Evolutionary conservation across 345 rosid species (phyloP), one percentile per base, ranked within the genome.

Genomic region (Acer yangbiense): DNA sequence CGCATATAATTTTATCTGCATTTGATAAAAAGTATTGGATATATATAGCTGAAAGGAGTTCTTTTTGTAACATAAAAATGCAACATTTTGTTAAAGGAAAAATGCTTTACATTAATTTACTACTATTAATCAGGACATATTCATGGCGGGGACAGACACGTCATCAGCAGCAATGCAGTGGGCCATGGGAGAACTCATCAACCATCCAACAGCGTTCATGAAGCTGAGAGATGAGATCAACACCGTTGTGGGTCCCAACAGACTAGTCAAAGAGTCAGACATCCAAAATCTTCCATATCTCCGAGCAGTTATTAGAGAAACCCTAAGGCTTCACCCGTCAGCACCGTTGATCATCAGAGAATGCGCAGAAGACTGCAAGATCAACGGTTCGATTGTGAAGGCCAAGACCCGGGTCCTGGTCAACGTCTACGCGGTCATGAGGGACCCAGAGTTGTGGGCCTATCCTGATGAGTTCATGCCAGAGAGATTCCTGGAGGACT

Each of bases 111-210:
- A 44, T 52, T 8, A 25, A 54, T 10, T 43, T 25, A 74, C 23
- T 57, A 57, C 7, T 57, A 7, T 76, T 9, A 21, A 50, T 16
- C 72, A 85, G 86, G 88, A 85, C 41, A 66, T 89, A 46, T 85
- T 88, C 73, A 63, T 74, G 73, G 90, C 88, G 5, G 88, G 89
- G 9, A 89, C 87, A 0, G 89, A 87, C 76, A 84, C 92, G 27
- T 69, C 87, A 17, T 78, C 89, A 39, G 25, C 84, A 3, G 89
- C 84, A 3, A 83, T 85, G 84, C 90, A 85, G n/a, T 87, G 90
- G 90, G 86, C 89, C 18, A 89, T 89, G 85, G 87, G 70, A 9
- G 82, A 87, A 80, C 88, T 89, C 69, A 81, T 87, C 62, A 89
- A 84, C 83, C 44, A 74, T 18, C 88, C 86, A 4, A 27, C 27